Evolutionary conservation across 2,329 filamentous ascomycete species (phyloP), one percentile per base, ranked within the genome.

Genomic region (Graphilbum fragrans): DNA sequence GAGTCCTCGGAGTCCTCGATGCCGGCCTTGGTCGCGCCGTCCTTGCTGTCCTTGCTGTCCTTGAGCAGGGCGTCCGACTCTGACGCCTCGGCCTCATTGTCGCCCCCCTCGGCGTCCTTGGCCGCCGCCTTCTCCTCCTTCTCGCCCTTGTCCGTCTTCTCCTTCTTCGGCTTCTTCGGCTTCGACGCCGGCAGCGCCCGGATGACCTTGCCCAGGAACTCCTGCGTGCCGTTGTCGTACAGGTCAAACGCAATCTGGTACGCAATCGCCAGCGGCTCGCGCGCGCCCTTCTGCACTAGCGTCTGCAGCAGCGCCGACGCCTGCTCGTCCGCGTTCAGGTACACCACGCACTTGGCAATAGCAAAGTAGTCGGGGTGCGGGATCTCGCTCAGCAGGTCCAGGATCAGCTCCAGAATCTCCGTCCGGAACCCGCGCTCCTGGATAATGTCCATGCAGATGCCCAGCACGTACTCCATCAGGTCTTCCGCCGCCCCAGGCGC

Each of bases 191-290:
- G 85, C 25, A 96, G 67, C 36, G 85, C 79, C 44, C 84, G 77
- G 55, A 90, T 80, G 35, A 98, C 85, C 63, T 92, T 95, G 50
- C 80, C 80, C 20, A 98, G 64, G 53, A 98, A 98, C 58, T 96
- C 92, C 54, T 98, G 92, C 0, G 92, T 96, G 51, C 92, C 92
- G 56, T 98, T 98, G 64, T 98, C 92, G 61, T 95, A 96, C 6
- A 98, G 72, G 55, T 98, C 92, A 55, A 98, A 98, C 2, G 90
- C 92, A 43, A 98, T 94, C 59, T 98, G 92, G 60, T 96, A 98
- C 17, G 92, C 92, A 38, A 86, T 82, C 18, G 88, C 84, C 16
- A 86, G 75, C 1, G 86, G 87, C 45, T 78, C 78, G 39, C 78
- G 71, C 50, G 94, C 85, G 6, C 79, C 85, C 49, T 83, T 83